These are phyloP conservation scores for Panicum virgatum DNA, from an alignment of 202 grass and related monocot genomes.

Conservation along the genomic window DNA sequence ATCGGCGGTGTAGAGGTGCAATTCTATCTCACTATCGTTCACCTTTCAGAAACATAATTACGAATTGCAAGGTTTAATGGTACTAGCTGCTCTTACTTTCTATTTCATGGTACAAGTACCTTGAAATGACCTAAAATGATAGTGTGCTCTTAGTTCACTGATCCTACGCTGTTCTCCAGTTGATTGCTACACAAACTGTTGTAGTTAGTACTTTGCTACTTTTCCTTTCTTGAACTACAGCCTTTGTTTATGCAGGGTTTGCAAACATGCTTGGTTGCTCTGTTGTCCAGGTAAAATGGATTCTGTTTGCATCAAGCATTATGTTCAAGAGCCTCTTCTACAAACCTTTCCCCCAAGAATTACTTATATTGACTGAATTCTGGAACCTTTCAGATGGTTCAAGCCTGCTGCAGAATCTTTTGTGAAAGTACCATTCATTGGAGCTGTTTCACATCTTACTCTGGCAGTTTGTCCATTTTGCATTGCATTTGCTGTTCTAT, in stretches of 20 bases:
- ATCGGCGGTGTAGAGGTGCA: slow-evolving; percentile 88
- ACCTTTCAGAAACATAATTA: slow-evolving; percentile 7
- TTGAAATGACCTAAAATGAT: neutral
- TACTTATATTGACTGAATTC: slow-evolving; percentile 13
- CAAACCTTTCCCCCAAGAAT: neutral
- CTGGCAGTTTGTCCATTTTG: slow-evolving; percentile 78
- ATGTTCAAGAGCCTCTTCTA: slow-evolving; percentile 14
- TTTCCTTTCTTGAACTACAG: slow-evolving; percentile 35
- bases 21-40: slow-evolving; percentile 15
- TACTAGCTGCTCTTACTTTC: neutral
- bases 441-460: slow-evolving; percentile 90
- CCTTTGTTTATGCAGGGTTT: slow-evolving; percentile 68
- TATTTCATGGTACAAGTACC: neutral
- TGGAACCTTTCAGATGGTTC: slow-evolving; percentile 79
- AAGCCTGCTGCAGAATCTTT: slow-evolving; percentile 77
- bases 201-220: neutral
- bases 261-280: slow-evolving; percentile 94
- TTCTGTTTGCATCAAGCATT: slow-evolving; percentile 38
- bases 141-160: neutral
- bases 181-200: slow-evolving; percentile 19
- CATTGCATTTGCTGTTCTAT: slow-evolving; percentile 75
- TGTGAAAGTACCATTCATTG: slow-evolving; percentile 85
- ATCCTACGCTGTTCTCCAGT: neutral
- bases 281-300: slow-evolving; percentile 74
- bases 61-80: neutral